These are phyloP conservation scores for Epicoccum nigrum DNA, from an alignment of 2,329 filamentous ascomycete genomes.

Conservation along the genomic window DNA sequence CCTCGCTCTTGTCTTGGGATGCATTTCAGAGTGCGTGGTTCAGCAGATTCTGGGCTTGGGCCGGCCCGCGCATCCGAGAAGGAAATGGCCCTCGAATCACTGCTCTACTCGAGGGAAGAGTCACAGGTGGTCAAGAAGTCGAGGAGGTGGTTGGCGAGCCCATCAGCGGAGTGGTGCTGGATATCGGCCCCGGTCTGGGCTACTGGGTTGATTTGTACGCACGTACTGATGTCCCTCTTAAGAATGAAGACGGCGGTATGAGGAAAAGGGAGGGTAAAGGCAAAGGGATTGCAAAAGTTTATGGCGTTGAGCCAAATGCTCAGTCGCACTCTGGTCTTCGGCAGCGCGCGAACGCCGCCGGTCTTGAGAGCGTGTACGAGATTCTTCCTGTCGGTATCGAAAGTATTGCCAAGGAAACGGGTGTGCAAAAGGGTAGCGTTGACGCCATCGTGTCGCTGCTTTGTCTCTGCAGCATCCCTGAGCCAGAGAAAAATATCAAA, in stretches of 20 bases:
- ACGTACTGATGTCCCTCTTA: conserved; percentile 10
- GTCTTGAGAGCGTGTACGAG: conserved; percentile 20
- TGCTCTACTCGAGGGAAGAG: conserved; percentile 24
- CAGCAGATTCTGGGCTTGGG: conserved; percentile 21
- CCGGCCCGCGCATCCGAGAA: conserved; percentile 18
- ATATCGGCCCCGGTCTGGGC: conserved; percentile 25
- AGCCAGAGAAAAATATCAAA: conserved; percentile 24
- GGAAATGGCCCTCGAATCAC: conserved; percentile 19
- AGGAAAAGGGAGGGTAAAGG: conserved; percentile 1
- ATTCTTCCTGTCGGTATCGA: conserved; percentile 24
- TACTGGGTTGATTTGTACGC: conserved; percentile 26
- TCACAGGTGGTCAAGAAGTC: conserved; percentile 14
- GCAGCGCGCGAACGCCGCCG: conserved; percentile 11
- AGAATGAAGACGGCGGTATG: not conserved
- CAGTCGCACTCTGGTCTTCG: conserved; percentile 14
- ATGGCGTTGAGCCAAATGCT: conserved; percentile 24
- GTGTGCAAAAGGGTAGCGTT: conserved; percentile 22
- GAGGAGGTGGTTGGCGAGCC: conserved; percentile 14
- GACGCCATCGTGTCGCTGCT: conserved; percentile 25
- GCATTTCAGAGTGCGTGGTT: conserved; percentile 23
- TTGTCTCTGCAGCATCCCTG: conserved; percentile 26
- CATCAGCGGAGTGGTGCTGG: conserved; percentile 21
- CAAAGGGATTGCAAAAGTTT: conserved; percentile 16
- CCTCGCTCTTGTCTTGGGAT: conserved; percentile 13
- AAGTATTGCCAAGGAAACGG: conserved; percentile 11